Percentiles rank a stretch among this genome's conserved stretches.
Conservation (phyloP, 331 rosid species). For the Ulmus americana region DNA sequence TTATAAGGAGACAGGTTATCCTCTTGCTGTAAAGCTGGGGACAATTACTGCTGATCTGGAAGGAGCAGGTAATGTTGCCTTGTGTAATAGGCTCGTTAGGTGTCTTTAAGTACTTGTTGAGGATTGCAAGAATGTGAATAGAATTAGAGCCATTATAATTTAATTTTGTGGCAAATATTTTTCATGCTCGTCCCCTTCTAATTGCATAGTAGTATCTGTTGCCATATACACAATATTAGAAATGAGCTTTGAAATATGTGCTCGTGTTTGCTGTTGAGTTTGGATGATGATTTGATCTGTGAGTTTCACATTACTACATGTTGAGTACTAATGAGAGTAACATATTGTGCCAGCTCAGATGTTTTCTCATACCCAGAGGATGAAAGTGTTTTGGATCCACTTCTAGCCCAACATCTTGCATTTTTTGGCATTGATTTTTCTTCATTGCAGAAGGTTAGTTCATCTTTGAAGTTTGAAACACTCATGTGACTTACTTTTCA, state of each 20-base stretch:
- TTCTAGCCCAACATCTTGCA: conserved; percentile 76
- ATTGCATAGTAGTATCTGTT: not conserved
- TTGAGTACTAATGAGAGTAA: conserved; percentile 42
- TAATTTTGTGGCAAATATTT: not conserved
- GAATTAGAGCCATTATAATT: not conserved
- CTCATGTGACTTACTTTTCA: not conserved
- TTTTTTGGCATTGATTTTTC: conserved; percentile 94
- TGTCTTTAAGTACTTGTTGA: conserved; percentile 8
- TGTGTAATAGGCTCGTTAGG: conserved; percentile 13
- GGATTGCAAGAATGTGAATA: not conserved
- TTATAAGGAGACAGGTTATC: conserved; percentile 67
- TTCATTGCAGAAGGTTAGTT: conserved; percentile 74
- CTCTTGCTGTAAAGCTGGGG: conserved; percentile 95
- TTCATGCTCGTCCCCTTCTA: not conserved
- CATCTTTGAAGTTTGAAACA: conserved; percentile 2
- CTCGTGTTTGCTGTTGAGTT: not conserved
- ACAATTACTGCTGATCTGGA: conserved; percentile 93
- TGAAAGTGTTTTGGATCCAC: conserved; percentile 85
- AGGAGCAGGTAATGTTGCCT: conserved; percentile 72
- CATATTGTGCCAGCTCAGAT: conserved; percentile 90
- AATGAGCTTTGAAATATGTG: not conserved
- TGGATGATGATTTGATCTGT: not conserved
- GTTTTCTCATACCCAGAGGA: conserved; percentile 96
- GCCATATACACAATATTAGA: not conserved
- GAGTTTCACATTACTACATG: conserved; percentile 9